phyloP scores from a whole-genome alignment of 1,139 yeast genomes.

The Petasospora rhodanensis region DNA sequence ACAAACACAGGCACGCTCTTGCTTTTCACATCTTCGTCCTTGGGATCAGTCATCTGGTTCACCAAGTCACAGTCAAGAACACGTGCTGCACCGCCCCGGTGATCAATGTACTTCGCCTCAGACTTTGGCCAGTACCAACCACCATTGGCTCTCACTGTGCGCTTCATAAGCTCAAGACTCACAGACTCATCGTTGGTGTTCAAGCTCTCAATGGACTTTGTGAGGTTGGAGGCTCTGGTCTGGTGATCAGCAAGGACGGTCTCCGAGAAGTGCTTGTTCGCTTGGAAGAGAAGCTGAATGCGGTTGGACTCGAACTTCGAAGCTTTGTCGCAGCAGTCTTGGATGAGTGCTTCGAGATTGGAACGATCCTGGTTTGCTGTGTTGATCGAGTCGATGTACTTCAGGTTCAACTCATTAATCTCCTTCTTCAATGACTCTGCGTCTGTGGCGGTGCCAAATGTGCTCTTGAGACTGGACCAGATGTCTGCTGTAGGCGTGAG shows the following conservation, averaged over 20 bases:
- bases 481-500: slow-evolving; percentile 7
- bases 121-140: slow-evolving; percentile 26
- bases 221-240: slow-evolving; percentile 3
- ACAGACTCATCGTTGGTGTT: slow-evolving; percentile 7
- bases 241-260: slow-evolving; percentile 9
- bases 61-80: slow-evolving; percentile 20
- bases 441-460: slow-evolving; percentile 10
- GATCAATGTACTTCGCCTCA: slow-evolving; percentile 13
- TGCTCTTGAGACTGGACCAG: slow-evolving; percentile 17
- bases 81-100: slow-evolving; percentile 5
- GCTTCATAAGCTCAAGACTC: slow-evolving; percentile 10
- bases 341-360: slow-evolving; percentile 13
- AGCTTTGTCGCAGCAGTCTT: slow-evolving; percentile 8
- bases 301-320: slow-evolving; percentile 18
- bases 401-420: slow-evolving; percentile 2
- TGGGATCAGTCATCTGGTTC: slow-evolving; percentile 11
- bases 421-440: slow-evolving; percentile 12
- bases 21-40: slow-evolving; percentile 7
- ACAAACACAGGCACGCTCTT: slow-evolving; percentile 21
- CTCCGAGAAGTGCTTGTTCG: slow-evolving; percentile 12
- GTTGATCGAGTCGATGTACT: slow-evolving; percentile 10
- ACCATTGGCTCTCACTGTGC: not conserved
- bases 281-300: slow-evolving; percentile 10
- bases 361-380: slow-evolving; percentile 4
- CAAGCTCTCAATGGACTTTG: slow-evolving; percentile 1